Percentiles rank a stretch among this genome's conserved stretches.
These are phyloP conservation scores for Candida sojae DNA, from an alignment of 1,139 yeast species.

Conservation along the genomic window DNA sequence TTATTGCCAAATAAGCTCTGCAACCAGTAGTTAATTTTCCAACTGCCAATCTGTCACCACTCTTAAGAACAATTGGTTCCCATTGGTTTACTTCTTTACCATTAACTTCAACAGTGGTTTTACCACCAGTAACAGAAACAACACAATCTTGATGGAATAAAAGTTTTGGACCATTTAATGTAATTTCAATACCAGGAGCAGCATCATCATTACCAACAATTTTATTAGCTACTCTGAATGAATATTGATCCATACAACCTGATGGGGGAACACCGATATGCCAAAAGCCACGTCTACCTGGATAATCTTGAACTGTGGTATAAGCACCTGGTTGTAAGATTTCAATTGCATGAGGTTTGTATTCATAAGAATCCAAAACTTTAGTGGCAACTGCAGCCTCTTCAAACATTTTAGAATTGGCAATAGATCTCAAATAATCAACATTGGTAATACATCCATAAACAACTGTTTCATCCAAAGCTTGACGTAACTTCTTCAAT, in stretches of 20 bases:
- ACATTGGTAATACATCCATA: conserved; percentile 88
- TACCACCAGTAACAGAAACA: conserved; percentile 87
- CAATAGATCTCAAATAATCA: conserved; percentile 85
- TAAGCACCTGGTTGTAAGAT: conserved; percentile 86
- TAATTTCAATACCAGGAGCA: conserved; percentile 90
- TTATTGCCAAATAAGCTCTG: conserved; percentile 83
- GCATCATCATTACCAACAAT: conserved; percentile 81
- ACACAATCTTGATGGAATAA: conserved; percentile 79
- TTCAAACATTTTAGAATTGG: conserved; percentile 80
- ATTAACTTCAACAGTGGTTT: conserved; percentile 64
- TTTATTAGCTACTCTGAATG: conserved; percentile 86
- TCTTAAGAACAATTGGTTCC: conserved; percentile 66
- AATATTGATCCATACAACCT: conserved; percentile 95
- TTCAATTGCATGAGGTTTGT: conserved; percentile 82
- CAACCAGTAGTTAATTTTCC: conserved; percentile 85
- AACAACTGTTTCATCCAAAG: conserved; percentile 82
- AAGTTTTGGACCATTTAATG: conserved; percentile 83
- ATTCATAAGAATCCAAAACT: conserved; percentile 79
- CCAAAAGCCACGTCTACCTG: conserved; percentile 92
- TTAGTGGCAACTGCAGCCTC: conserved; percentile 84
- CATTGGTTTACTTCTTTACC: conserved; percentile 56
- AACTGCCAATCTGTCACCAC: conserved; percentile 76
- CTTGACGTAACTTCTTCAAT: conserved; percentile 69
- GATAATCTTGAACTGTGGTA: conserved; percentile 94
- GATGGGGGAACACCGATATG: conserved; percentile 94